phyloP scores from a whole-genome alignment of 2,329 filamentous ascomycete genomes.

The Fusarium sp. region DNA sequence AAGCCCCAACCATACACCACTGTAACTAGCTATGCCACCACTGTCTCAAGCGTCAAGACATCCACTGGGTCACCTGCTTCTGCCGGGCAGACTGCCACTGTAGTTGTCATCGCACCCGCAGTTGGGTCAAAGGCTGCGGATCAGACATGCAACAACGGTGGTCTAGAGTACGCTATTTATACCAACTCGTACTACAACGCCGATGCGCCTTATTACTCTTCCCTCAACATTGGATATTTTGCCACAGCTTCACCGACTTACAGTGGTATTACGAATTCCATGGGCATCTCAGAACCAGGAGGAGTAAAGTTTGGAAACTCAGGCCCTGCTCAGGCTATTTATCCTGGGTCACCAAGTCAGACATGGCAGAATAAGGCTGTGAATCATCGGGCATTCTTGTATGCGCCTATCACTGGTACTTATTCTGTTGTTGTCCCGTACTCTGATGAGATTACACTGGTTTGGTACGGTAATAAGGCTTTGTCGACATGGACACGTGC shows the following conservation, averaged over 20 bases:
- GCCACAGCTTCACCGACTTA: neutral
- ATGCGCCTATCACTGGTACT: conserved; percentile 3
- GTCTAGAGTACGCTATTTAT: conserved; percentile 5
- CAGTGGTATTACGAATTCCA: neutral
- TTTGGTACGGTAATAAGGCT: neutral
- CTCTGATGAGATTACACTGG: neutral
- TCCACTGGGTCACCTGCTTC: neutral
- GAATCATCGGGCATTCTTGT: neutral
- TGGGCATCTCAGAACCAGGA: neutral
- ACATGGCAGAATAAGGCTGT: conserved; percentile 10
- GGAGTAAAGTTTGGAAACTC: neutral
- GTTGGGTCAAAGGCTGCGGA: conserved; percentile 5
- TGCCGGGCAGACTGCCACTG: neutral
- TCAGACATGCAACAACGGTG: neutral
- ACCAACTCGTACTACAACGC: neutral
- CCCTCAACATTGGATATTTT: neutral
- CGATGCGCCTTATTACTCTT: neutral
- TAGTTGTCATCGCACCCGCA: neutral
- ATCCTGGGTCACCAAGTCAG: conserved; percentile 1
- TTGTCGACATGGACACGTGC: neutral
- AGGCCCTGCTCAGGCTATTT: neutral
- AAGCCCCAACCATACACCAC: too few relatives aligned
- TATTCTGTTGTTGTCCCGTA: conserved; percentile 5
- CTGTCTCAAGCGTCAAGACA: neutral
- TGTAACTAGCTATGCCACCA: neutral